Evolutionary conservation across 2,329 filamentous ascomycete genomes (phyloP).

Genomic region (Colletotrichum sp.): DNA sequence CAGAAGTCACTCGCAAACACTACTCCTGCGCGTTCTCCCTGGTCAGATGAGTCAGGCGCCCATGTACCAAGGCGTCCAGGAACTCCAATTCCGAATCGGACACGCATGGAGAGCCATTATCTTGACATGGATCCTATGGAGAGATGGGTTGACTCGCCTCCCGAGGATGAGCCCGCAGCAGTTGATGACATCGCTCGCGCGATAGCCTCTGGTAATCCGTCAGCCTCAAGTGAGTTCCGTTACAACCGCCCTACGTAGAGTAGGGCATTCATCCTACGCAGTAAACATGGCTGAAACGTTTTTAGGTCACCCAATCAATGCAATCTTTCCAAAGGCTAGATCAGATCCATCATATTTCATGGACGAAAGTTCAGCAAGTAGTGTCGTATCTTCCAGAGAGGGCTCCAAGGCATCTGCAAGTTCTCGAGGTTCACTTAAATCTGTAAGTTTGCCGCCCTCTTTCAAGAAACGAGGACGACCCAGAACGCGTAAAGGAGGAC

Average conservation of each 20-base stretch:
- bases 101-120: constrained; percentile 43
- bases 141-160: constrained; percentile 64
- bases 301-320: not conserved
- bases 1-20: constrained; percentile 76
- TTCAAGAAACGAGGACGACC: constrained; percentile 48
- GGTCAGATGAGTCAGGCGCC: constrained; percentile 64
- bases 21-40: constrained; percentile 69
- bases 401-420: constrained; percentile 30
- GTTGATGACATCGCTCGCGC: constrained; percentile 64
- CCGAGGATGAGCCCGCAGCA: constrained; percentile 65
- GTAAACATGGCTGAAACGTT: not conserved
- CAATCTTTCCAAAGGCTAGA: not conserved
- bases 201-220: constrained; percentile 55
- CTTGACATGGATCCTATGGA: constrained; percentile 65
- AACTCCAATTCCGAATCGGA: constrained; percentile 54
- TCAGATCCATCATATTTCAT: constrained; percentile 5
- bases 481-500: constrained; percentile 39
- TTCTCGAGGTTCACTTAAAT: constrained; percentile 21
- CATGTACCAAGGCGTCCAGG: constrained; percentile 72
- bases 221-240: constrained; percentile 25
- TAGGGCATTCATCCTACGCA: constrained; percentile 55
- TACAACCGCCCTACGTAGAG: constrained; percentile 51
- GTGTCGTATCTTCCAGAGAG: constrained; percentile 19
- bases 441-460: not conserved
- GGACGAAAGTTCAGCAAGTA: constrained; percentile 23